phyloP scores from a whole-genome alignment of 306 rosid genomes.

The Hylodesmum podocarpum region DNA sequence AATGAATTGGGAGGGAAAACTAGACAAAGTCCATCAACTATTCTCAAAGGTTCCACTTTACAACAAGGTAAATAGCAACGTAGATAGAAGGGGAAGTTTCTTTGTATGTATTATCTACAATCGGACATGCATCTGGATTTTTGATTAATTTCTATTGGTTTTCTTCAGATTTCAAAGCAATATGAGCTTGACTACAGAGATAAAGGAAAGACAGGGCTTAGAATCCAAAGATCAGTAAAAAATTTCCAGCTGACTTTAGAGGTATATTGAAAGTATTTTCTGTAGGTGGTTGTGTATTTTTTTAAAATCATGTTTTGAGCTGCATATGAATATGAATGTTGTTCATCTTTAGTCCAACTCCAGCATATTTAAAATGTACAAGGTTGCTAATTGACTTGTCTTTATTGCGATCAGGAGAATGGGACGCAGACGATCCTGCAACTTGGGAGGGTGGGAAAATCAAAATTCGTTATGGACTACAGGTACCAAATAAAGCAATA shows the following conservation, averaged over 20 bases:
- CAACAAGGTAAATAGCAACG: constrained; percentile 64
- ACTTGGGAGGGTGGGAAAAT: constrained; percentile 80
- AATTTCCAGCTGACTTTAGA: constrained; percentile 88
- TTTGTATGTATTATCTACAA: not conserved
- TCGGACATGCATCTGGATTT: not conserved
- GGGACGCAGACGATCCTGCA: constrained; percentile 82
- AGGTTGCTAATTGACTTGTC: constrained; percentile 8
- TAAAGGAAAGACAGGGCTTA: constrained; percentile 70
- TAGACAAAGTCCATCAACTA: constrained; percentile 65
- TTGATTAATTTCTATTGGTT: not conserved
- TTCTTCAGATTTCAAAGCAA: constrained; percentile 65
- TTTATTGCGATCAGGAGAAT: constrained; percentile 50
- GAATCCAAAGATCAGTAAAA: constrained; percentile 74
- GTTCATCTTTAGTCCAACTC: not conserved
- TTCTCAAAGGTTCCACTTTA: constrained; percentile 71
- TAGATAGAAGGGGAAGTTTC: not conserved
- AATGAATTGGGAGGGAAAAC: constrained; percentile 65
- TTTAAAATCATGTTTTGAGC: not conserved
- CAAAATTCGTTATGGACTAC: constrained; percentile 89
- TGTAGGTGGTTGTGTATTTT: not conserved
- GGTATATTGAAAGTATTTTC: constrained; percentile 40
- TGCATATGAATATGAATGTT: not conserved
- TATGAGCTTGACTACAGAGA: constrained; percentile 89
- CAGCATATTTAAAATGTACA: not conserved
- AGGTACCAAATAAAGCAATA: constrained; percentile 47